These are phyloP conservation scores for Penstemon barbatus DNA, from an alignment of 257 asterid genomes.

Conservation along the genomic window DNA sequence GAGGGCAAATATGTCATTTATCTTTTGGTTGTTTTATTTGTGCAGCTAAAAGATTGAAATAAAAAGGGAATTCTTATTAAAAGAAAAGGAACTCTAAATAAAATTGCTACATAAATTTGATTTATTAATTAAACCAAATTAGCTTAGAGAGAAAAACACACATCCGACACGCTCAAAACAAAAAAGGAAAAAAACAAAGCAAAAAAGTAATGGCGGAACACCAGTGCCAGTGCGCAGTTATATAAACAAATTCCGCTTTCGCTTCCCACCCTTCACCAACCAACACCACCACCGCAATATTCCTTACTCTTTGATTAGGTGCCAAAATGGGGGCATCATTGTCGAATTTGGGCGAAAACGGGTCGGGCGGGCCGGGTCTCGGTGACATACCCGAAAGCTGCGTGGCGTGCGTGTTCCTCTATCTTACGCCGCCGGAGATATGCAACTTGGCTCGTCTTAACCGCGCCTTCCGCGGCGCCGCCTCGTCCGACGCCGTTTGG, in stretches of 20 bases:
- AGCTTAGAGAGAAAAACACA: no score
- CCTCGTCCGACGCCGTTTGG: constrained; percentile 98
- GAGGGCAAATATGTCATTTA: no score
- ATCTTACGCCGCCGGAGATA: constrained; percentile 93
- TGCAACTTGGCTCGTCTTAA: constrained; percentile 93
- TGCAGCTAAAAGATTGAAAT: no score
- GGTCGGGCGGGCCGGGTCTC: constrained; percentile 75
- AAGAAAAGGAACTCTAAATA: no score
- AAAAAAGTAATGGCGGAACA: no score
- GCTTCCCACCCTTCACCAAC: background rate
- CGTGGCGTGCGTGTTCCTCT: constrained; percentile 81
- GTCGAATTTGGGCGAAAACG: constrained; percentile 77
- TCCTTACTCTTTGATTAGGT: background rate
- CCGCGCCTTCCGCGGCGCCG: constrained; percentile 98
- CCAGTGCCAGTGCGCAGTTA: no score
- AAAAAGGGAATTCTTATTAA: no score
- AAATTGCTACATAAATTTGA: no score
- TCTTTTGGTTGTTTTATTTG: no score
- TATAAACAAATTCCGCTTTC: no score
- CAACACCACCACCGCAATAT: constrained; percentile 24
- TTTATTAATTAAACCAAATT: no score
- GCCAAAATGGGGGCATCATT: constrained; percentile 81
- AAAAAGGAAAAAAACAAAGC: background rate
- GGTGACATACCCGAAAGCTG: constrained; percentile 99
- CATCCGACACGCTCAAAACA: no score